Percentiles rank a stretch among this genome's conserved stretches.
These are phyloP conservation scores for Hymenotorrendiella dingleyae DNA, from an alignment of 2,329 filamentous ascomycete genomes.

Conservation along the genomic window DNA sequence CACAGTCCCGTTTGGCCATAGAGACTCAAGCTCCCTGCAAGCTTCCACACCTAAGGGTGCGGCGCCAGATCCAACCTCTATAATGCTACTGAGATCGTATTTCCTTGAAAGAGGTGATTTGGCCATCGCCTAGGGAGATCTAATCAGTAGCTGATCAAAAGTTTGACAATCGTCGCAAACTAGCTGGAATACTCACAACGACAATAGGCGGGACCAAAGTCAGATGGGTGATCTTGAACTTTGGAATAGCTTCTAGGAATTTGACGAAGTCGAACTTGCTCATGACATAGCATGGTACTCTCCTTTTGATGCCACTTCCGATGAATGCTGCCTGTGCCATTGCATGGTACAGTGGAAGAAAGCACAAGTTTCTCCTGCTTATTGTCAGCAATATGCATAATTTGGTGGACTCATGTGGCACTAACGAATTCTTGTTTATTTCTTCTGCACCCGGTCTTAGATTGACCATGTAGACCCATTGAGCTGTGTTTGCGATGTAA, in stretches of 20 bases:
- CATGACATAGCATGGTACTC: conserved; percentile 73
- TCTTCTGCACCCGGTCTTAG: conserved; percentile 49
- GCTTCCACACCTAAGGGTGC: conserved; percentile 77
- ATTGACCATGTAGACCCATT: conserved; percentile 46
- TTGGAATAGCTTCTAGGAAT: conserved; percentile 63
- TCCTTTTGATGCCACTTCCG: conserved; percentile 48
- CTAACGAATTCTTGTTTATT: conserved; percentile 63
- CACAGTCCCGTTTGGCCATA: conserved; percentile 64
- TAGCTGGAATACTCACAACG: conserved; percentile 39
- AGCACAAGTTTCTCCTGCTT: conserved; percentile 23
- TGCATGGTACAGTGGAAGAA: conserved; percentile 58
- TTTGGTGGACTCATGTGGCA: conserved; percentile 53
- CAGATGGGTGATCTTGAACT: conserved; percentile 61
- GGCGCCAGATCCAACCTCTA: conserved; percentile 78
- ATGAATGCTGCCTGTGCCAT: conserved; percentile 68
- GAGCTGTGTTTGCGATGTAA: conserved; percentile 29
- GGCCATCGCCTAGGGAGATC: conserved; percentile 58
- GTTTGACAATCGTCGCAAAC: conserved; percentile 63
- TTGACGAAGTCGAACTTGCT: conserved; percentile 67
- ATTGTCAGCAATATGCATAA: conserved; percentile 33
- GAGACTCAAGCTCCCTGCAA: conserved; percentile 62
- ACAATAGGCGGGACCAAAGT: conserved; percentile 70
- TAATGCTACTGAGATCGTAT: conserved; percentile 71
- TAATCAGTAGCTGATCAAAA: conserved; percentile 22
- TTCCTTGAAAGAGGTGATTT: conserved; percentile 73